Evolutionary conservation across 371 early-diverging fungal genomes (phyloP).

Genomic region (Mucor piriformis): DNA sequence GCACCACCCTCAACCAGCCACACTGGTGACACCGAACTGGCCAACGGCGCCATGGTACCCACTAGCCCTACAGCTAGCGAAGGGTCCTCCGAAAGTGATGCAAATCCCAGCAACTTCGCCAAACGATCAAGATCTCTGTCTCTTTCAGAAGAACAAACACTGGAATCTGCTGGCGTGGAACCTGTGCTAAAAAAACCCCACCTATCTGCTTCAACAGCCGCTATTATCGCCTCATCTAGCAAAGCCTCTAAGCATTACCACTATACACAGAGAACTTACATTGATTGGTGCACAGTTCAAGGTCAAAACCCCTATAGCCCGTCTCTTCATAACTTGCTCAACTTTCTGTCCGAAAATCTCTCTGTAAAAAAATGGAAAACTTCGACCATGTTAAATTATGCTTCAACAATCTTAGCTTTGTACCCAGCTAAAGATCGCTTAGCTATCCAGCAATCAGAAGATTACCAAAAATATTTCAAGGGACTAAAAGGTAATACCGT

Average conservation of each 20-base stretch:
- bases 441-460: no score
- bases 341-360: conserved; percentile 7
- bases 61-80: neutral
- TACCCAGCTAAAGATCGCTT: no score
- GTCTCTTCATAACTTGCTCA: conserved; percentile 6
- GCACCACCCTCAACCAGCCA: conserved; percentile 4
- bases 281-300: neutral
- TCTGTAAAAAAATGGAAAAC: neutral
- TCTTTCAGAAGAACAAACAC: neutral
- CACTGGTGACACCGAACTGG: conserved; percentile 28
- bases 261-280: neutral
- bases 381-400: conserved; percentile 5
- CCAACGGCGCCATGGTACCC: conserved; percentile 29
- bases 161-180: neutral
- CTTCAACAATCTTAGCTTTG: conserved; percentile 10
- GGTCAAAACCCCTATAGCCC: neutral
- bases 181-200: neutral
- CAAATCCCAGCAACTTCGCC: neutral
- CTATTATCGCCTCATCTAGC: no score
- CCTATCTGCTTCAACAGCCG: neutral
- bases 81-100: no score
- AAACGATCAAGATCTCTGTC: neutral
- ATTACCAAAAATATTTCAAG: no score
- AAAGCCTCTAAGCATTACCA: no score
- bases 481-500: conserved; percentile 10